Base-by-base conservation (phyloP, 345 rosid genomes). In the Lumnitzera racemosa region DNA sequence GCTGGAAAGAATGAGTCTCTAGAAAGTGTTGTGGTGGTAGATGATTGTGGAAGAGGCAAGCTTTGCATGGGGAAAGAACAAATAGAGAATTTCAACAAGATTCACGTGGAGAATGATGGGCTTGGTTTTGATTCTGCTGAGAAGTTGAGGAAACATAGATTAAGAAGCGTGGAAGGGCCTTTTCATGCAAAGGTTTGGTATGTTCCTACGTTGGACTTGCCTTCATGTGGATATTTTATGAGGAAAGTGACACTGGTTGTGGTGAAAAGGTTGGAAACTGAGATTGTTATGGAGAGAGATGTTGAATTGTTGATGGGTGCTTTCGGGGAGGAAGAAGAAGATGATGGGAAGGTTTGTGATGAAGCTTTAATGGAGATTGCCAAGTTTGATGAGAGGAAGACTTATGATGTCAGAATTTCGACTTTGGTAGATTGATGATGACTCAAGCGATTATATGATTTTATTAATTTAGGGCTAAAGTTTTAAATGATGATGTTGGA, bases 21-120 rank as follows among this genome's bases (percentile, higher is more conserved):
- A 16, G 50, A 49, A 25, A 47, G 51, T 12, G 62, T 58, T 27
- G 62, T 24, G 31, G 51, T 58, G 31, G 17, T 50, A n/a, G 62
- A 58, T n/a, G 62, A 58, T 47, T 23, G 31, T 13, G 49, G 51
- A 8, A 58, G 52, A 50, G 52, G 62, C 3, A 58, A 58, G 62
- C 61, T 58, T 48, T 43, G 61, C 61, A 58, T 58, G 61, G 51
- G 51, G 24, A 29, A 58, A 27, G 61, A 58, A 14, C 49, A 58
- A 27, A 48, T 58, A n/a, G 51, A 48, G 36, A 24, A 48, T n/a
- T 58, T 58, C 50, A 58, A 47, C 48, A 47, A 11, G 3, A 31
- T 20, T 47, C 23, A 23, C 14, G 16, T 47, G 24, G 25, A 14
- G 24, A 56, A 36, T 46, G 9, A 47, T 8, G 53, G 53, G 53